Base-by-base conservation (phyloP, 768 basidiomycete species). In the Russula olivacea region DNA sequence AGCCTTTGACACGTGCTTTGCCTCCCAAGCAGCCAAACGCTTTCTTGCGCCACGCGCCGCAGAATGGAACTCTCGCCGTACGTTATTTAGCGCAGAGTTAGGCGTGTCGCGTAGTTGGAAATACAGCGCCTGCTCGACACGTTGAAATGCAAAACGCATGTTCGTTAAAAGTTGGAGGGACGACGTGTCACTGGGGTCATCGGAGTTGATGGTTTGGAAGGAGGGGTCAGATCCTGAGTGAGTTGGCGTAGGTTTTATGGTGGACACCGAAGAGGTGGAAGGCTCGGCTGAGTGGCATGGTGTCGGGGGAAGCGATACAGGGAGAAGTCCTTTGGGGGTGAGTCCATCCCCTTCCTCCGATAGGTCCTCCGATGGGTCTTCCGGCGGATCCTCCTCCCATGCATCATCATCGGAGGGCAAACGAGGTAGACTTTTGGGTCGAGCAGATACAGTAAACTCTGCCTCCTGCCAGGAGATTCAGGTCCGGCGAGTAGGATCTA, bases 1-100 rank as follows among this genome's bases (percentile, higher is more conserved):
- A 23, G 73, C 73, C 14, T 75, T 62, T 68, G 74, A 67, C n/a
- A 83, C 66, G 72, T 88, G 85, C 69, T 88, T 88, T 70, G 72
- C 75, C 73, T 86, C 80, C 87, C 87, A 89, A 0, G 85, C 85
- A 0, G 69, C 59, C 12, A 89, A 68, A 36, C 87, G 76, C 64
- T 79, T 80, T 61, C 78, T 75, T 8, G 84, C 80, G 0, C 84
- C 85, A 28, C 74, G 73, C 1, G 81, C 83, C 1, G 79, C 75
- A 1, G 77, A 76, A 11, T 80, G 58, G 68, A 89, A 90, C 15
- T 80, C 74, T 45, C 85, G 71, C 8, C 87, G 77, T 1, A 85
- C 83, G 62, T 88, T 82, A 67, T 89, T 89, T 62, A 89, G 69
- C n/a, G 72, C 72, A 1, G 71, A 66, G 8, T 71, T 69, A 1